These are phyloP conservation scores for Populus hybrid DNA, from an alignment of 441 rosid genomes.

Conservation along the genomic window DNA sequence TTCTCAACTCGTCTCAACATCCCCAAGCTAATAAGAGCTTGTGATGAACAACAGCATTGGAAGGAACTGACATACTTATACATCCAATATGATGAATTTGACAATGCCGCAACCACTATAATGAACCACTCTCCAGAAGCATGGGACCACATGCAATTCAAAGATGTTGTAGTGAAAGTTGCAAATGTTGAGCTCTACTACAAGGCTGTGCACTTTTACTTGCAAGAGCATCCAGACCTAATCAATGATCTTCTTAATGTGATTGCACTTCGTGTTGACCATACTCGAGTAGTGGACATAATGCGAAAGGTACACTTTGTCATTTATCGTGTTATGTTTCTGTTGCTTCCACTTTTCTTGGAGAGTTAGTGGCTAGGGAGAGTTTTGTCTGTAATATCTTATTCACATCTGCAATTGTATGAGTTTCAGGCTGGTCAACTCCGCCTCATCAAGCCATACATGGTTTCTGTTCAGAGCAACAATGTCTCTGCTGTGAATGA, in stretches of 20 bases:
- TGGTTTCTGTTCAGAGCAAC: slow-evolving; percentile 87
- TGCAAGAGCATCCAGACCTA: slow-evolving; percentile 89
- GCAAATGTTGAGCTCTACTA: slow-evolving; percentile 89
- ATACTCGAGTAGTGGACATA: slow-evolving; percentile 86
- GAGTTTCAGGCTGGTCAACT: slow-evolving; percentile 75
- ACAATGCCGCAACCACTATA: slow-evolving; percentile 90
- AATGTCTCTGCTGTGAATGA: slow-evolving; percentile 86
- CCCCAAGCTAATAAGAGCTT: slow-evolving; percentile 88
- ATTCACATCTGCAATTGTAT: background rate
- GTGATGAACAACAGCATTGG: slow-evolving; percentile 98
- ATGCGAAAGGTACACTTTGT: slow-evolving; percentile 65
- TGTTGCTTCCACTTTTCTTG: background rate
- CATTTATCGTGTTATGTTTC: background rate
- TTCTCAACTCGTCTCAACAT: slow-evolving; percentile 91
- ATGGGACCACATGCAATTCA: slow-evolving; percentile 98
- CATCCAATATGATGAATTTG: slow-evolving; percentile 82
- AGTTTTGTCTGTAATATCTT: background rate
- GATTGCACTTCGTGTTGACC: slow-evolving; percentile 85
- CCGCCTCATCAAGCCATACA: slow-evolving; percentile 82
- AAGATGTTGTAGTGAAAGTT: slow-evolving; percentile 76
- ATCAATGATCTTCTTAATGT: slow-evolving; percentile 83
- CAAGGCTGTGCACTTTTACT: slow-evolving; percentile 89
- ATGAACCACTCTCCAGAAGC: slow-evolving; percentile 98
- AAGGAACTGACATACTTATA: slow-evolving; percentile 78
- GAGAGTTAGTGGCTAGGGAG: background rate